Evolutionary conservation across 192 early-diverging fungal genomes (phyloP).

Genomic region (Thamnidium elegans): DNA sequence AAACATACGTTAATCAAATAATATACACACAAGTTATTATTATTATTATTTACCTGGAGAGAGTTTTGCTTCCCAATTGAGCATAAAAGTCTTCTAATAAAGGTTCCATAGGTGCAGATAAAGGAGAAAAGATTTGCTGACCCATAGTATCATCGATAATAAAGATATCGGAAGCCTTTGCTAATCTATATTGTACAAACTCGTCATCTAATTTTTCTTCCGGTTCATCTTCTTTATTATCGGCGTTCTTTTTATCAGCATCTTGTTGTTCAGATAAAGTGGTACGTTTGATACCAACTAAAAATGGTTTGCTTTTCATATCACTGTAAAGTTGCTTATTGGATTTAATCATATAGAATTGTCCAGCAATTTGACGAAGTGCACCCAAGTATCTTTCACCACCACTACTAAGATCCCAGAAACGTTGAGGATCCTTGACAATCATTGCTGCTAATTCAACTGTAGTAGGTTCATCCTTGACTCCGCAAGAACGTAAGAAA

Average conservation of each 20-base stretch:
- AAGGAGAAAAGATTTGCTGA: slow-evolving; percentile 70
- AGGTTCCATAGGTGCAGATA: slow-evolving; percentile 69
- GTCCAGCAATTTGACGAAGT: slow-evolving; percentile 69
- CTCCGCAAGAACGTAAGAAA: slow-evolving; percentile 82
- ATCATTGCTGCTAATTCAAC: slow-evolving; percentile 67
- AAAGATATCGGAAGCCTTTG: slow-evolving; percentile 66
- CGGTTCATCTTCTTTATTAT: slow-evolving; percentile 11
- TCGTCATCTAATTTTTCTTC: slow-evolving; percentile 27
- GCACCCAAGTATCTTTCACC: slow-evolving; percentile 69
- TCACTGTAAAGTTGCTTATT: slow-evolving; percentile 45
- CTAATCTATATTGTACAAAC: slow-evolving; percentile 62
- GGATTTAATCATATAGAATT: slow-evolving; percentile 46
- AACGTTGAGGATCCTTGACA: slow-evolving; percentile 43
- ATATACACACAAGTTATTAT: not conserved
- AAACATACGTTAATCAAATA: not conserved
- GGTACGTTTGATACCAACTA: slow-evolving; percentile 57
- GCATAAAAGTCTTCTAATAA: slow-evolving; percentile 69
- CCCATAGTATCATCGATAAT: slow-evolving; percentile 76
- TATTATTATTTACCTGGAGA: slow-evolving; percentile 54
- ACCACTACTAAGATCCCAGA: slow-evolving; percentile 34
- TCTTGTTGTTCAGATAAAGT: not conserved
- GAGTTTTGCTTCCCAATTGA: slow-evolving; percentile 61
- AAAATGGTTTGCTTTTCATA: slow-evolving; percentile 61
- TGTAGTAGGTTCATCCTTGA: slow-evolving; percentile 74
- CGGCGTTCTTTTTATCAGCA: not conserved